Evolutionary conservation across 1,139 yeast species (phyloP), one percentile per base, ranked within the genome.

Genomic region (Yamadazyma buinensis): DNA sequence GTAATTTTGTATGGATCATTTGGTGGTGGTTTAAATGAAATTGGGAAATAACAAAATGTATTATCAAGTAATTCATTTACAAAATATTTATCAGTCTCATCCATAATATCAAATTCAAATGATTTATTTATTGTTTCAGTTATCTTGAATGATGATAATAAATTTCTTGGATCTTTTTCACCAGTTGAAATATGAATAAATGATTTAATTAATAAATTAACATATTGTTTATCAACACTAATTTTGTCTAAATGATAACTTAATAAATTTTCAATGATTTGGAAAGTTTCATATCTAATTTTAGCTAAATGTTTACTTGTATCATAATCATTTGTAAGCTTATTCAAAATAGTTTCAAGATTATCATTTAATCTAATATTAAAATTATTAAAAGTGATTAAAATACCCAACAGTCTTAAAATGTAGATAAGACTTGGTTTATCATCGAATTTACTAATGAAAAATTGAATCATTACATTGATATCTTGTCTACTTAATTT

Each of bases 1-100:
- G 95, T 78, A 41, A 88, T 85, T 41, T 81, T 79, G 54, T 88
- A 87, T 0, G 96, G 95, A 55, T 90, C 96, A 52, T 85, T 82
- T 39, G 84, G 79, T 1, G 97, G 96, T 2, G 98, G 97, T 40
- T 80, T 82, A 60, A 94, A 94, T 1, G 97, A 84, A 34, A 94
- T 90, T 4, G 99, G 99, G 61, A 90, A 94, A 61, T 94, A 94
- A 57, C 98, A 92, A 54, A 92, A 92, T 26, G 88, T 72, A 24
- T 85, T 79, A 54, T 94, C 98, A 52, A 90, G 92, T 39, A 92
- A 57, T 19, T 85, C 87, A 23, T 58, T 54, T 28, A 67, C 39
- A 34, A 51, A 55, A 32, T 48, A 54, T 36, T 56, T 54, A 36
- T 66, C 67, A n/a, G 49, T 43, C 41, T 80, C 81, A 3, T 58